Conservation (phyloP, 1,284 basidiomycete species). For the Leccinum ponderosum region DNA sequence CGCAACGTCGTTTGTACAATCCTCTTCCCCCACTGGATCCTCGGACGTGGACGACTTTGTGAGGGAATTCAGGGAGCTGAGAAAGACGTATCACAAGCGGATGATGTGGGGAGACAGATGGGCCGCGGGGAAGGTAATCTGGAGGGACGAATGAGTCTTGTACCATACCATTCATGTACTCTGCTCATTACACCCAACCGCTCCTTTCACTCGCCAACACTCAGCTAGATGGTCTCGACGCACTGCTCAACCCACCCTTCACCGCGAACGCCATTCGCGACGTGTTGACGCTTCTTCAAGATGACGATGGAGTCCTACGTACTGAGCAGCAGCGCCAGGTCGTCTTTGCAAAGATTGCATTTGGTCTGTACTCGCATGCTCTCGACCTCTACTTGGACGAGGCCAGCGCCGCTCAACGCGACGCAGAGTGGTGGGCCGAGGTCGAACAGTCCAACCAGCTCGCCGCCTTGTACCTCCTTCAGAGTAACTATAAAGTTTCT, state of each 20-base stretch:
- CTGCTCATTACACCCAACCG: conserved; percentile 29
- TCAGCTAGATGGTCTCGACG: conserved; percentile 13
- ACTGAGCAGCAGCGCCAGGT: not conserved
- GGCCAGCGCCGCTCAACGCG: conserved; percentile 62
- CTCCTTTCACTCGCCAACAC: conserved; percentile 21
- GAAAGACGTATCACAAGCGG: conserved; percentile 88
- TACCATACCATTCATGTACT: conserved; percentile 25
- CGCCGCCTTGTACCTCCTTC: conserved; percentile 58
- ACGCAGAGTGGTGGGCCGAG: conserved; percentile 77
- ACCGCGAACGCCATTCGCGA: conserved; percentile 14
- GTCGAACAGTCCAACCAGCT: conserved; percentile 54
- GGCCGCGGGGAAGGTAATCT: conserved; percentile 80
- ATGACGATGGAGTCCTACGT: conserved; percentile 15
- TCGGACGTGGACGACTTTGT: conserved; percentile 85
- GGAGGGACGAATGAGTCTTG: conserved; percentile 57
- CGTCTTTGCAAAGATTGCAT: conserved; percentile 46
- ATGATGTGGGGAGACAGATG: conserved; percentile 88
- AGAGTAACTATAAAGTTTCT: conserved; percentile 47
- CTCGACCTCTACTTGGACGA: conserved; percentile 59
- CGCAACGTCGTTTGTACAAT: conserved; percentile 78
- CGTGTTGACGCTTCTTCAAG: conserved; percentile 17
- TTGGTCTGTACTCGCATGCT: conserved; percentile 59
- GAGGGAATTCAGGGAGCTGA: conserved; percentile 79
- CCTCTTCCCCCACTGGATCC: conserved; percentile 40
- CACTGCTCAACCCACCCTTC: conserved; percentile 22